Base-by-base conservation (phyloP, 2,329 filamentous ascomycete species). In the Metarhizium guizhouense region DNA sequence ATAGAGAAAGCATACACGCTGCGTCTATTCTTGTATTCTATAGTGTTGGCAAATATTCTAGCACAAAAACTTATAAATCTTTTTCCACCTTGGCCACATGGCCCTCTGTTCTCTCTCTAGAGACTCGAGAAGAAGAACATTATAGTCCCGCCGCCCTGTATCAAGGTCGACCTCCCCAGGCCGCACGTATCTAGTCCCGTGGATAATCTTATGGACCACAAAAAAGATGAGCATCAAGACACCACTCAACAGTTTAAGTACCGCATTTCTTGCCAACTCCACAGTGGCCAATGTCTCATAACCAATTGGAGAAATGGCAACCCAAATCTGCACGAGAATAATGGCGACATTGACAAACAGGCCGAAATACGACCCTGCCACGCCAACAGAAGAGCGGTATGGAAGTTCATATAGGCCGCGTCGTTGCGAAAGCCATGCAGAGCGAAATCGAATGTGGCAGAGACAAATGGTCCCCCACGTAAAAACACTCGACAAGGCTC, bases 401-500 rank as follows among this genome's bases (percentile, higher is more conserved):
- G 54, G 49, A 3, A 55, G 42, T 7, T 55, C 42, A 3, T 29
- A n/a, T 0, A 18, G 29, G n/a, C 29, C 32, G 20, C 54, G 51
- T 3, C 36, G 45, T n/a, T 51, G 45, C 5, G 34, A 5, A 2
- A n/a, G 42, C 54, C 54, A 53, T 2, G 54, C 54, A 2, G 38
- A 36, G 11, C 88, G 85, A 78, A 94, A 93, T 52, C 90, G 88
- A 64, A 94, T 92, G 70, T 95, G 89, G 4, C 84, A 79, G 3
- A 92, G 73, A 68, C 88, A 92, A 67, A 94, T 90, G 59, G 85
- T 85, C 51, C 78, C 82, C 86, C 86, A 89, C 3, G 85, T 88
- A 72, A 89, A 87, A 64, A 89, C 80, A 45, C 80, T 84, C 13
- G 83, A 86, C 16, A 90, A 76, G 48, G 83, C 86, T 4, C 84